Evolutionary conservation across 768 basidiomycete genomes (phyloP).

Genomic region (Steccherinum ochraceum): DNA sequence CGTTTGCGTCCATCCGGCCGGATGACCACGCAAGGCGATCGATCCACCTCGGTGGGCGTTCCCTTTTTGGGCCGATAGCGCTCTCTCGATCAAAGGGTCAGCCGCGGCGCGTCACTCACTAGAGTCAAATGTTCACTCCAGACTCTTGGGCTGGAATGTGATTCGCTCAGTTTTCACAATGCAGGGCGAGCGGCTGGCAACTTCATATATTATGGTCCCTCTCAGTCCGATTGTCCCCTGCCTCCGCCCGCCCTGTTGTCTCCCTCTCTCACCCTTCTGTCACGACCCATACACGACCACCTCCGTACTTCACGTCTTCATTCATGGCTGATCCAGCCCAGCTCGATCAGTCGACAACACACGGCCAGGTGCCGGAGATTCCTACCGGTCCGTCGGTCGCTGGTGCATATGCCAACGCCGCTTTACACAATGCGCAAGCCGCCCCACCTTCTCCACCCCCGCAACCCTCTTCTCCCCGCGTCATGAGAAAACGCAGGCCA

Average conservation of each 20-base stretch:
- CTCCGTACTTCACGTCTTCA: neutral
- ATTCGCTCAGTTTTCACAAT: too few relatives aligned
- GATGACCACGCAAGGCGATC: too few relatives aligned
- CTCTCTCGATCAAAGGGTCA: too few relatives aligned
- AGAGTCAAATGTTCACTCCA: too few relatives aligned
- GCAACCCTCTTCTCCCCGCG: neutral
- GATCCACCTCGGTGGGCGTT: too few relatives aligned
- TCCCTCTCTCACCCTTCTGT: neutral
- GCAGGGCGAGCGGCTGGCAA: neutral
- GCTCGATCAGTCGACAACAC: slow-evolving; percentile 3
- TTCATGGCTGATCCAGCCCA: slow-evolving; percentile 2
- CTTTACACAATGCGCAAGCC: neutral
- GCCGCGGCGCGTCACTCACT: neutral
- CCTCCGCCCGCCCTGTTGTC: neutral
- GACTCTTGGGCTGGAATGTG: too few relatives aligned
- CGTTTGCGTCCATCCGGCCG: too few relatives aligned
- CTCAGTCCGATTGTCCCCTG: neutral
- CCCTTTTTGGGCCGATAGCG: too few relatives aligned
- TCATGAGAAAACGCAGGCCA: neutral
- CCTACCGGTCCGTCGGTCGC: slow-evolving; percentile 4
- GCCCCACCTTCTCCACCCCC: neutral
- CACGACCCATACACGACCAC: neutral
- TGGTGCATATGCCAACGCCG: neutral
- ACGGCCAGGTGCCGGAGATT: slow-evolving; percentile 9
- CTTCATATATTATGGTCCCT: neutral